Evolutionary conservation across 2,329 filamentous ascomycete genomes (phyloP).

Genomic region (Colletotrichum filicis): DNA sequence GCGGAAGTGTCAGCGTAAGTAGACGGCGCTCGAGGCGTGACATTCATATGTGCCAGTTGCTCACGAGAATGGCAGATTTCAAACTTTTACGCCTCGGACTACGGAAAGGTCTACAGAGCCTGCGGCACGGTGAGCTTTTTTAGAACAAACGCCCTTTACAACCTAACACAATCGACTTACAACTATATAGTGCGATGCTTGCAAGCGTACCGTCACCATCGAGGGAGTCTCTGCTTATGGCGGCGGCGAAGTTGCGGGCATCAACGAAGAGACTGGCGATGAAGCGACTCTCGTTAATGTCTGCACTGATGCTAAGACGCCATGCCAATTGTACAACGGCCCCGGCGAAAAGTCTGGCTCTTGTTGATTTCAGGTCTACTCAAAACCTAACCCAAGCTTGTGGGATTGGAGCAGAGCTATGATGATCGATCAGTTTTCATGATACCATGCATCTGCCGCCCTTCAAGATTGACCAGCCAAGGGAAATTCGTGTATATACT

Average conservation of each 20-base stretch:
- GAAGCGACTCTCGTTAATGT: slow-evolving; percentile 42
- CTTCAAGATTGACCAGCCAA: not conserved
- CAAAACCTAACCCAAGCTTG: not conserved
- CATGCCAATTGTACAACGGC: slow-evolving; percentile 41
- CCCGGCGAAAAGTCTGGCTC: slow-evolving; percentile 42
- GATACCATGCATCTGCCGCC: not conserved
- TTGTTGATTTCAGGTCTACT: not conserved
- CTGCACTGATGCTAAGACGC: slow-evolving; percentile 40
- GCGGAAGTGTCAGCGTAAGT: slow-evolving; percentile 51
- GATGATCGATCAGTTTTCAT: too few species aligned
- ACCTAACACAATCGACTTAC: slow-evolving; percentile 4
- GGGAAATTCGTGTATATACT: slow-evolving; percentile 21
- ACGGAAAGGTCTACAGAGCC: slow-evolving; percentile 54
- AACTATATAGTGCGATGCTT: slow-evolving; percentile 32
- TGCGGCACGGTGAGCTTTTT: slow-evolving; percentile 29
- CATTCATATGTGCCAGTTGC: not conserved
- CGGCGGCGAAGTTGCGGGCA: slow-evolving; percentile 53
- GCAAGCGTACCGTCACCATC: slow-evolving; percentile 57
- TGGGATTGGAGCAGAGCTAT: not conserved
- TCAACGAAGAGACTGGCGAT: slow-evolving; percentile 53
- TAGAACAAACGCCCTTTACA: not conserved
- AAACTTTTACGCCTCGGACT: slow-evolving; percentile 56
- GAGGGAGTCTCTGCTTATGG: slow-evolving; percentile 50
- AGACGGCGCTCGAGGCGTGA: too few species aligned
- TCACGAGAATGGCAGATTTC: slow-evolving; percentile 37